Conservation (phyloP, 177 flowering plant genomes). For the Vitis hybrid region DNA sequence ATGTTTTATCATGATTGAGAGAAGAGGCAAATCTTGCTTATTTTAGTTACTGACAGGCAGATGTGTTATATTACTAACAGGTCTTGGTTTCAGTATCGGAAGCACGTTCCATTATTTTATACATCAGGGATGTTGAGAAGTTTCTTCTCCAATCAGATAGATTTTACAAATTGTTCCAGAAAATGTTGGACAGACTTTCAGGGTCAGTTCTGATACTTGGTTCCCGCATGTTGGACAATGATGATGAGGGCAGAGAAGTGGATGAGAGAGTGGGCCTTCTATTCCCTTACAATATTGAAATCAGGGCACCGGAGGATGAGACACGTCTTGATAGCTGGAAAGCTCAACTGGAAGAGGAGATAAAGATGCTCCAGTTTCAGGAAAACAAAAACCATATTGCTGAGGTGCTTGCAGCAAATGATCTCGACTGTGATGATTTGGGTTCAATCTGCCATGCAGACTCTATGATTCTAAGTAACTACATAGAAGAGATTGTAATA, state of each 20-base stretch:
- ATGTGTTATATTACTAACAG: conserved; percentile 20
- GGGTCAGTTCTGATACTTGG: conserved; percentile 46
- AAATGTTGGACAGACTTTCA: conserved; percentile 36
- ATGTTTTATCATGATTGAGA: not conserved
- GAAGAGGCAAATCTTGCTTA: no score
- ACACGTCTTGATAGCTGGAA: conserved; percentile 43
- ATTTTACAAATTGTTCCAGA: conserved; percentile 34
- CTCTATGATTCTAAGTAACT: conserved; percentile 37
- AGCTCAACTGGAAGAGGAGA: conserved; percentile 46
- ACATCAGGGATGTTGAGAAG: conserved; percentile 46
- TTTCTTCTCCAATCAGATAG: conserved; percentile 41
- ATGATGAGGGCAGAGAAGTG: conserved; percentile 30
- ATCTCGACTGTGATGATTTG: conserved; percentile 51
- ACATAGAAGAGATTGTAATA: conserved; percentile 50
- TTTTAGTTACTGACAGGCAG: not conserved
- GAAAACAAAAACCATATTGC: conserved; percentile 55
- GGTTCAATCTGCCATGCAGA: conserved; percentile 47
- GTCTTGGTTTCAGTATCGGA: conserved; percentile 43
- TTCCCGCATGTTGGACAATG: conserved; percentile 35
- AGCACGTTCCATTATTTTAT: conserved; percentile 36
- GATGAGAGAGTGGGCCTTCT: conserved; percentile 33
- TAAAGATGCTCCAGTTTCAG: conserved; percentile 40
- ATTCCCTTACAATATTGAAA: conserved; percentile 49
- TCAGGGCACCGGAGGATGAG: conserved; percentile 51
- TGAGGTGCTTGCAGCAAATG: conserved; percentile 52